Conservation (phyloP, 2,329 filamentous ascomycete genomes). For the Cercospora nicotianae region DNA sequence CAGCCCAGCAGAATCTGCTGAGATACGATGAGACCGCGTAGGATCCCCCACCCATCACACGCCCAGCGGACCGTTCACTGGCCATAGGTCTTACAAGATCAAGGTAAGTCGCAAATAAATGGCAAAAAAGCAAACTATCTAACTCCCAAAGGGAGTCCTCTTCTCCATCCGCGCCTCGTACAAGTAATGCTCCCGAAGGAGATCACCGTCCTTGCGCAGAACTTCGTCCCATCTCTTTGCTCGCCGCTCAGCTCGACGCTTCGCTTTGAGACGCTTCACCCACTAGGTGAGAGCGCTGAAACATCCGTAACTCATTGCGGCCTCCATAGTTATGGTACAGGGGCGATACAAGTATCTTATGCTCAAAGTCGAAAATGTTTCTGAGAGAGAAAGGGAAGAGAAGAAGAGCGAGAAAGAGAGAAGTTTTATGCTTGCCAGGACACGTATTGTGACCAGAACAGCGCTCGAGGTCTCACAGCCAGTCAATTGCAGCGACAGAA, state of each 20-base stretch:
- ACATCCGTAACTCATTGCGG: neutral
- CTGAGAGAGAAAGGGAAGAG: neutral
- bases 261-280: conserved; percentile 1
- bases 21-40: neutral
- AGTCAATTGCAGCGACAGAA: neutral
- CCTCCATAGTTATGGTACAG: neutral
- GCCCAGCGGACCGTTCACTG: neutral
- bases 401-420: neutral
- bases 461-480: neutral
- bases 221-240: neutral
- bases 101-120: conserved; percentile 1
- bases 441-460: neutral
- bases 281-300: neutral
- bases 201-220: neutral
- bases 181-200: neutral
- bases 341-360: neutral
- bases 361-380: neutral
- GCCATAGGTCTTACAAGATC: neutral
- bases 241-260: neutral
- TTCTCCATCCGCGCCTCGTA: neutral
- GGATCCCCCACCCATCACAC: neutral
- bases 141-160: neutral
- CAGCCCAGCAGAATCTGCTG: neutral
- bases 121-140: neutral
- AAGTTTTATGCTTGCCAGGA: neutral